phyloP scores from a whole-genome alignment of 371 early-diverging fungal genomes.

The Apophysomyces elegans region DNA sequence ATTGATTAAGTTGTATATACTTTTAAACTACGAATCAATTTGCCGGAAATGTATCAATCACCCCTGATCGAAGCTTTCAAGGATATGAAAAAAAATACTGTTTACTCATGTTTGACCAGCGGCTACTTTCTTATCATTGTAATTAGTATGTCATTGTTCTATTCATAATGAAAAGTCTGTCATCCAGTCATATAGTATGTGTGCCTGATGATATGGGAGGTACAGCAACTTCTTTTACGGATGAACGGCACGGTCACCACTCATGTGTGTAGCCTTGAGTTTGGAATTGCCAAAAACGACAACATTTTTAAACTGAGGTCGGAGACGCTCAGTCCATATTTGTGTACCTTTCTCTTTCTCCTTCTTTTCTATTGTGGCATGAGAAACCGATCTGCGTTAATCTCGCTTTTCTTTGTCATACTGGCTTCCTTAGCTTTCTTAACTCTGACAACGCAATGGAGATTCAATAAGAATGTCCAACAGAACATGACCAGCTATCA shows the following conservation, averaged over 20 bases:
- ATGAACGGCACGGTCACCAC: slow-evolving; percentile 3
- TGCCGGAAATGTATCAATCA: no score
- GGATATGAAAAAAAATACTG: no score
- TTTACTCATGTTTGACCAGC: no score
- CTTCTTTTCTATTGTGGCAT: background rate
- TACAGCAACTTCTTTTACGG: background rate
- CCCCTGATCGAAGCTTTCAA: no score
- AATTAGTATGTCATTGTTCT: no score
- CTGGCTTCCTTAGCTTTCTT: background rate
- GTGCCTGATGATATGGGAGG: no score
- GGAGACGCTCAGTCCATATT: background rate
- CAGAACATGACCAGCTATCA: background rate
- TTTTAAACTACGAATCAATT: no score
- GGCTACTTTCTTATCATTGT: no score
- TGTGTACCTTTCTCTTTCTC: background rate
- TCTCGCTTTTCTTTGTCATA: background rate
- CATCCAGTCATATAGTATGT: no score
- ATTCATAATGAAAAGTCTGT: no score
- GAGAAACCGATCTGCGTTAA: background rate
- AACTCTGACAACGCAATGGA: background rate
- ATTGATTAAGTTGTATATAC: no score
- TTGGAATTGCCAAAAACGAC: background rate
- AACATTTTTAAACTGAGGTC: background rate
- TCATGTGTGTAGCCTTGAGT: background rate
- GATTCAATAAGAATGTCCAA: background rate